Conservation (phyloP, 495 filamentous ascomycete genomes). For the Chlorociboria aeruginascens region DNA sequence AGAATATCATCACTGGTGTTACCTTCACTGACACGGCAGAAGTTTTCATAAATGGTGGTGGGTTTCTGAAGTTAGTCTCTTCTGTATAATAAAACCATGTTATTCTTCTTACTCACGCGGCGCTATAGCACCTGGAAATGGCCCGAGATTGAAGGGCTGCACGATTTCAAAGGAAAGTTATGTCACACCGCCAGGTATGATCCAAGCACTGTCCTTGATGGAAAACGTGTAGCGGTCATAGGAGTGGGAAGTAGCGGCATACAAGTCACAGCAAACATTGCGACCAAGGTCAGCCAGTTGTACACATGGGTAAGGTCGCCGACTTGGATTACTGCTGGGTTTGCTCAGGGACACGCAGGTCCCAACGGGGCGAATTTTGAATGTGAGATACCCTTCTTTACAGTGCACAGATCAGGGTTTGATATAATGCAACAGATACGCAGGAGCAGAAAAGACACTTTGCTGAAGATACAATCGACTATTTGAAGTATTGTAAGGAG, state of each 20-base stretch:
- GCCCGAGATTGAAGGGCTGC: conserved; percentile 23
- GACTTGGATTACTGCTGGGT: conserved; percentile 35
- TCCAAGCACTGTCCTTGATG: conserved; percentile 28
- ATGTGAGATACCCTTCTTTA: background rate
- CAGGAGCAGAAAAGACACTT: background rate
- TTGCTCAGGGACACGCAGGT: background rate
- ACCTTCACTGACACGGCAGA: conserved; percentile 35
- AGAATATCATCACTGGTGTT: conserved; percentile 8
- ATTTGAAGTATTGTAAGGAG: background rate
- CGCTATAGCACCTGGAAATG: conserved; percentile 8
- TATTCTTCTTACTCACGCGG: too few relatives aligned
- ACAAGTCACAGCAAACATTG: conserved; percentile 40
- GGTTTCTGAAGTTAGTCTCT: conserved; percentile 49
- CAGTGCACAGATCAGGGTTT: background rate
- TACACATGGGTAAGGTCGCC: conserved; percentile 44
- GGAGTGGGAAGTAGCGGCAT: conserved; percentile 44
- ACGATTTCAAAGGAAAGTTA: conserved; percentile 27
- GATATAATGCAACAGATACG: background rate
- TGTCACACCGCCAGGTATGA: conserved; percentile 39
- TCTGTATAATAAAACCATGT: too few relatives aligned
- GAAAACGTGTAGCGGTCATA: conserved; percentile 44
- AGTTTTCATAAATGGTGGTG: conserved; percentile 39
- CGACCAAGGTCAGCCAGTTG: conserved; percentile 29
- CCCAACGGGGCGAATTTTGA: background rate
- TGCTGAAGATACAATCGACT: background rate